These are phyloP conservation scores for Myriangium duriaei DNA, from an alignment of 2,329 filamentous ascomycete genomes.

Conservation along the genomic window DNA sequence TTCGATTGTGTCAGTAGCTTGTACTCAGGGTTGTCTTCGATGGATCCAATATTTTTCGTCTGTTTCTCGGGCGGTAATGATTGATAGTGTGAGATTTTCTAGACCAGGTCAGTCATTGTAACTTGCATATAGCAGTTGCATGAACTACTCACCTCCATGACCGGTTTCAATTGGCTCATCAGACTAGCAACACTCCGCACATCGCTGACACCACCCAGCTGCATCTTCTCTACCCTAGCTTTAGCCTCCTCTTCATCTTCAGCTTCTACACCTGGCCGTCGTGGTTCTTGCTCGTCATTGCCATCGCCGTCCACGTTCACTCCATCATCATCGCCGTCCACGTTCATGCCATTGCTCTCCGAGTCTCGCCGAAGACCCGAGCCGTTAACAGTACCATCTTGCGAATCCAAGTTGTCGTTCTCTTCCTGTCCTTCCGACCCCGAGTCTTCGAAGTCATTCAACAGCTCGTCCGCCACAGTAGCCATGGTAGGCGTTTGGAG, in stretches of 20 bases:
- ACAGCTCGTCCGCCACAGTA: conserved; percentile 79
- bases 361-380: conserved; percentile 8
- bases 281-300: conserved; percentile 46
- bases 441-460: conserved; percentile 82
- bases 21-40: conserved; percentile 88
- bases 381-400: conserved; percentile 14
- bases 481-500: conserved; percentile 54
- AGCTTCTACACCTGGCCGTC: conserved; percentile 39
- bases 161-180: conserved; percentile 68
- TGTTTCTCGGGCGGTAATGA: conserved; percentile 52
- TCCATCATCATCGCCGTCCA: conserved; percentile 43
- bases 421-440: conserved; percentile 62
- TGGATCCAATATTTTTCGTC: conserved; percentile 59
- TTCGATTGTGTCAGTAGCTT: conserved; percentile 80
- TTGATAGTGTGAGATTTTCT: conserved; percentile 75
- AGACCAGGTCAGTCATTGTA: conserved; percentile 49
- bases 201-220: conserved; percentile 59
- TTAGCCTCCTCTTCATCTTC: conserved; percentile 60
- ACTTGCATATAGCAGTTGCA: too few species aligned
- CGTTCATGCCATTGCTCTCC: conserved; percentile 34
- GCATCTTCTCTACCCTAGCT: conserved; percentile 71
- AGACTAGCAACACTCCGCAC: conserved; percentile 67
- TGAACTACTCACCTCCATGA: conserved; percentile 69
- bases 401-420: conserved; percentile 18
- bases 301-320: conserved; percentile 15